Evolutionary conservation across 495 filamentous ascomycete genomes (phyloP).

Genomic region (Penicillium soppii): DNA sequence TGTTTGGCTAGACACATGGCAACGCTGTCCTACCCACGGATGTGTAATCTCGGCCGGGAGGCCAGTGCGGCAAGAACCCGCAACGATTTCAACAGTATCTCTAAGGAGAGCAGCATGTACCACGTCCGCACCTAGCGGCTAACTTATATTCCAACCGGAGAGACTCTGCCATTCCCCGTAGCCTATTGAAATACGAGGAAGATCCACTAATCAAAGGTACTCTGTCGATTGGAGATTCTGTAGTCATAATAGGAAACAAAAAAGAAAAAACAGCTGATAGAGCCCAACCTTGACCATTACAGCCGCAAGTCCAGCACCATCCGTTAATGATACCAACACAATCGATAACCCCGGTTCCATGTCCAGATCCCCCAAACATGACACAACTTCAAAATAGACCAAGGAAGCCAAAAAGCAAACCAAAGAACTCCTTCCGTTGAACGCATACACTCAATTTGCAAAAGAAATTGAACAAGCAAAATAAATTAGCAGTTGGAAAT

Average conservation of each 20-base stretch:
- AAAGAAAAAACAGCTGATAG: not conserved
- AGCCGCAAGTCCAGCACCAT: conserved; percentile 1
- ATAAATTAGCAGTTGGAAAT: not conserved
- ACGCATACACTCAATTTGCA: too few relatives aligned
- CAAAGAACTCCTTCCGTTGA: too few relatives aligned
- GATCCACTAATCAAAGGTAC: not conserved
- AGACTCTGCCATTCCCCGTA: not conserved
- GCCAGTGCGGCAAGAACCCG: conserved; percentile 8
- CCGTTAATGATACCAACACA: conserved; percentile 2
- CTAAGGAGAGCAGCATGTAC: not conserved
- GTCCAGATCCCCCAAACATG: not conserved
- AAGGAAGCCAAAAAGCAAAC: not conserved
- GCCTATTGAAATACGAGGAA: not conserved
- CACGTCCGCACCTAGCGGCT: not conserved
- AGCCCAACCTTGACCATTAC: not conserved
- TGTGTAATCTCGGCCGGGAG: conserved; percentile 1
- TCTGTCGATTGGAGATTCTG: conserved; percentile 7
- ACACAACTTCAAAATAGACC: not conserved
- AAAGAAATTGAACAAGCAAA: not conserved
- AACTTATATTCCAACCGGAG: not conserved
- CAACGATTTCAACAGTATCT: not conserved
- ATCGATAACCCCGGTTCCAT: not conserved
- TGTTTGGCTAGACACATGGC: conserved; percentile 13
- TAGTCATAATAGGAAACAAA: conserved; percentile 1
- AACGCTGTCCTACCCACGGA: conserved; percentile 6